A percentile compares a stretch with the other conserved stretches of the same genome.
Evolutionary conservation across 352 stramenopile species (phyloP).

Genomic region (Thraustochytrium aureum): DNA sequence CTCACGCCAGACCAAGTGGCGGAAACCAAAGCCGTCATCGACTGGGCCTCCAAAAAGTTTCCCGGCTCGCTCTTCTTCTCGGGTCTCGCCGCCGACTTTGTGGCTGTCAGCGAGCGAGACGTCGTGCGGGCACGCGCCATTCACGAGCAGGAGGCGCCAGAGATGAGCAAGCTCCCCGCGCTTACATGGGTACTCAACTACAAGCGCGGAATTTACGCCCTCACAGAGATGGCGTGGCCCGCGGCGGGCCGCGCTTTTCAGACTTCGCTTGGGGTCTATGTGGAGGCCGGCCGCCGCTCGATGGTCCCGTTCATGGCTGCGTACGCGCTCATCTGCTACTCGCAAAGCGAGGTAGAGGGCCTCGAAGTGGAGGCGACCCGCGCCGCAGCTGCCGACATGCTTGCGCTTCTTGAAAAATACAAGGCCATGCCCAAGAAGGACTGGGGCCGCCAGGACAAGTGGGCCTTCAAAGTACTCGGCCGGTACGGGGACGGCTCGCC

Average conservation of each 20-base stretch:
- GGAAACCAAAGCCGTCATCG: not conserved
- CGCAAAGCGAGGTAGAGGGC: not conserved
- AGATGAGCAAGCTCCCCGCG: not conserved
- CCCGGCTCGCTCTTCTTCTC: slow-evolving; percentile 2
- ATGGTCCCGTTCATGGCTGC: slow-evolving; percentile 11
- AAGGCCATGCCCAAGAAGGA: not conserved
- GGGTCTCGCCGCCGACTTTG: not conserved
- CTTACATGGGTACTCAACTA: slow-evolving; percentile 6
- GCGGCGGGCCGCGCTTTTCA: not conserved
- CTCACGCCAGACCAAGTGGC: not conserved
- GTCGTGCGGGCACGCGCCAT: not conserved
- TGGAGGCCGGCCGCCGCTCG: not conserved
- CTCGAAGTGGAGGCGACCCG: not conserved
- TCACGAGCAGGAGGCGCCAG: not conserved
- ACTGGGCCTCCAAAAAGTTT: not conserved
- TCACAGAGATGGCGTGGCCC: not conserved
- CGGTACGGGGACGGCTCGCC: not conserved
- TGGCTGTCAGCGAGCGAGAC: not conserved
- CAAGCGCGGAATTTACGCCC: slow-evolving; percentile 6
- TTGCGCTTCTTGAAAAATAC: not conserved
- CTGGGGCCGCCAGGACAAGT: not conserved
- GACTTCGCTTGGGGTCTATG: not conserved
- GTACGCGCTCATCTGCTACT: not conserved
- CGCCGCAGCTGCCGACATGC: not conserved
- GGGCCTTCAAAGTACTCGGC: not conserved